phyloP scores from a whole-genome alignment of 164 flowering plant species.

The Umbilicus rupestris region DNA sequence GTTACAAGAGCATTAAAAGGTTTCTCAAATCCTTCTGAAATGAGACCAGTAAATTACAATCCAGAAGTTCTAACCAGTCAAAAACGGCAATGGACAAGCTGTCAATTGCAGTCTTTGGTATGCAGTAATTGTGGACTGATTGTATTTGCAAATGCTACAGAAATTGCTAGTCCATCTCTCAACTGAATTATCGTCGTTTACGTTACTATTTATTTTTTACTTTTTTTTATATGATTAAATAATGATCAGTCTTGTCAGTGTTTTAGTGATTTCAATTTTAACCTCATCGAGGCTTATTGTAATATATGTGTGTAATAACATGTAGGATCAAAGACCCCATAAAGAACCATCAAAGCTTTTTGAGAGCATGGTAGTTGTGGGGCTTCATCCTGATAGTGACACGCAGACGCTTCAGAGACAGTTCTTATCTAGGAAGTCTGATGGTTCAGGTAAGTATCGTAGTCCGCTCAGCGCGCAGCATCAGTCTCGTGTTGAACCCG shows the following conservation, averaged over 20 bases:
- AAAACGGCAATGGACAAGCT: constrained; percentile 97
- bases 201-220: too few species aligned
- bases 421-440: constrained; percentile 49
- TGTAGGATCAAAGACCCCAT: constrained; percentile 71
- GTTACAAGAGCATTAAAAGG: constrained; percentile 62
- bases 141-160: background rate
- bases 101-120: constrained; percentile 89
- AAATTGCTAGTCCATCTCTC: background rate
- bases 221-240: background rate
- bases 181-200: background rate
- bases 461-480: constrained; percentile 42
- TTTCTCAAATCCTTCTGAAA: constrained; percentile 62
- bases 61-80: constrained; percentile 91
- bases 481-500: constrained; percentile 64
- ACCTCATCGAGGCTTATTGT: background rate
- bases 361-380: constrained; percentile 98
- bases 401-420: constrained; percentile 55
- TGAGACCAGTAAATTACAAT: constrained; percentile 51
- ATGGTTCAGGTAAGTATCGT: constrained; percentile 56
- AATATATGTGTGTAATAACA: constrained; percentile 1
- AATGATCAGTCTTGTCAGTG: background rate
- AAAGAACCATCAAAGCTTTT: constrained; percentile 84
- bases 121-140: constrained; percentile 10
- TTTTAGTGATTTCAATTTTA: background rate
- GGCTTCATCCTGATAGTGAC: constrained; percentile 87